Evolutionary conservation across 2,329 filamentous ascomycete species (phyloP), one percentile per base, ranked within the genome.

Genomic region (Tolypocladium guangdongense): DNA sequence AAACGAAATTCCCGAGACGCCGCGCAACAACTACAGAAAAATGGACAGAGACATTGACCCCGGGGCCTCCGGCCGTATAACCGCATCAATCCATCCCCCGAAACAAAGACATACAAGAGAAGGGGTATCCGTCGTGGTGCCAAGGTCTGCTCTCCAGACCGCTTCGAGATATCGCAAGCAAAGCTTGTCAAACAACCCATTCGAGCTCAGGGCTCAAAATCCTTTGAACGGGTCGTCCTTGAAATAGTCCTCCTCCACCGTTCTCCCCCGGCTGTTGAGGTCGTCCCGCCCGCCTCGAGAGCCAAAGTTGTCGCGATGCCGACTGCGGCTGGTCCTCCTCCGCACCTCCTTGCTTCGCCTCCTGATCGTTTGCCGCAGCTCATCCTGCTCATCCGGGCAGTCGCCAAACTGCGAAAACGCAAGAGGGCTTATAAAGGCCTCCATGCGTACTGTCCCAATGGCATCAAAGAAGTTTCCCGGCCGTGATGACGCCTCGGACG

Each of bases 361-460:
- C 11, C 80, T 71, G 4, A 72, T 71, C 6, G 71, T 66, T 48
- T 74, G 71, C 50, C 72, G 69, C 56, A 74, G 70, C 57, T 81
- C 78, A 27, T 80, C 77, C 24, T 71, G 66, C 57, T 80, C 78
- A 52, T 77, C 72, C 0, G 73, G 70, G 43, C 72, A 68, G 14
- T 78, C 75, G 14, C 72, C 70, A 51, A 76, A 71, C 32, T 72
- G 71, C 2, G 71, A 71, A 56, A 76, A 73, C 1, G 78, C 73
- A 12, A 84, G 66, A 0, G 82, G 82, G 60, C 76, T 83, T 60
- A 99, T 95, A 67, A 97, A 99, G 0, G 93, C 93, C 68, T 97
- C 92, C 92, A 99, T 97, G 32, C 93, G 83, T 48, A 97, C 83
- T 2, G 91, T 97, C 1, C 91, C 90, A 54, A 95, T 86, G 1